phyloP scores from a whole-genome alignment of 352 stramenopile genomes.

The Globisporangium perplexum region DNA sequence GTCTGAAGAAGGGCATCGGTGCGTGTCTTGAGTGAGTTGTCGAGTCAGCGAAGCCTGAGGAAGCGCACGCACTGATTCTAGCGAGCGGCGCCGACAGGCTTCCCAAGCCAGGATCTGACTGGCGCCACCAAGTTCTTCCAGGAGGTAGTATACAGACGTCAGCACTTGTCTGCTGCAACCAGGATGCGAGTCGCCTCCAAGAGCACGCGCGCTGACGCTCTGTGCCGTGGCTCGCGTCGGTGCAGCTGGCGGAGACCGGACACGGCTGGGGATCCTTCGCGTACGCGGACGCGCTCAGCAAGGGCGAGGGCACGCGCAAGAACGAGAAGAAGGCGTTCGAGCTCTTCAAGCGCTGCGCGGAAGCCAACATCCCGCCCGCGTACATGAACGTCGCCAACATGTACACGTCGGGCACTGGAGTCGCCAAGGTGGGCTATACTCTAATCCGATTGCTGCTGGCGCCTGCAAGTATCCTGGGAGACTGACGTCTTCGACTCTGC shows the following conservation, averaged over 20 bases:
- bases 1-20: constrained; percentile 77
- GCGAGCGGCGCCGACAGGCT: constrained; percentile 20
- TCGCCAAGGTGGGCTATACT: no score
- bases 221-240: not conserved
- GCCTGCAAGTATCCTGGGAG: not conserved
- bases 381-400: constrained; percentile 84
- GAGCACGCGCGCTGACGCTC: not conserved
- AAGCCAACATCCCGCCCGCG: constrained; percentile 55
- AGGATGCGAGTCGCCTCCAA: no score
- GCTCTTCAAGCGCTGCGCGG: constrained; percentile 62
- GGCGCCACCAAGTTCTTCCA: constrained; percentile 65
- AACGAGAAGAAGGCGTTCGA: constrained; percentile 78
- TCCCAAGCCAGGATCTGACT: constrained; percentile 45
- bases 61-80: not conserved
- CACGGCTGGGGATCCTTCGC: constrained; percentile 79
- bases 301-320: constrained; percentile 66
- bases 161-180: not conserved
- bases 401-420: constrained; percentile 63
- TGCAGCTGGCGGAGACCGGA: constrained; percentile 42
- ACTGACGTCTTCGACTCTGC: not conserved
- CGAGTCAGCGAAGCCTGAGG: not conserved
- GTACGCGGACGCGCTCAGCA: constrained; percentile 73
- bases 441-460: not conserved
- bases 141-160: constrained; percentile 26
- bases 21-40: not conserved